Conservation (phyloP, 192 early-diverging fungal genomes). For the Rhizophagus sp. region DNA sequence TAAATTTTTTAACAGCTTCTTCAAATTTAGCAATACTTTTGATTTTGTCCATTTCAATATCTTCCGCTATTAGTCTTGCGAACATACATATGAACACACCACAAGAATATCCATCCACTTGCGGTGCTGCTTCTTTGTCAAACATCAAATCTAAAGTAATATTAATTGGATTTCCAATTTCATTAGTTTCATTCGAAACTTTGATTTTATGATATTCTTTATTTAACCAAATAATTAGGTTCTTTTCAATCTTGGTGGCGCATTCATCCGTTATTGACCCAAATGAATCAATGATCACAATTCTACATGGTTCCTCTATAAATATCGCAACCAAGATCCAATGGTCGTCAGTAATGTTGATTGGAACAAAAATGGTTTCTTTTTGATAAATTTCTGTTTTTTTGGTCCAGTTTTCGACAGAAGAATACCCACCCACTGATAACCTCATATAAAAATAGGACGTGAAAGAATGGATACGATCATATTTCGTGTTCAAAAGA, state of each 20-base stretch:
- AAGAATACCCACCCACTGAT: background rate
- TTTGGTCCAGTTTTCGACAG: background rate
- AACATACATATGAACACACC: slow-evolving; percentile 1
- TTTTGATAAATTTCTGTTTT: background rate
- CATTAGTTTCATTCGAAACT: no score
- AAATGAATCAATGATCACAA: background rate
- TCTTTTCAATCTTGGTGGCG: no score
- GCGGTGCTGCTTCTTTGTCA: background rate
- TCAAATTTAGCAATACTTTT: no score
- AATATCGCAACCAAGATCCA: background rate
- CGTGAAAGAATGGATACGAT: no score
- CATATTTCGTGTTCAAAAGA: no score
- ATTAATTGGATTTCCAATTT: no score
- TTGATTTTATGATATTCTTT: no score
- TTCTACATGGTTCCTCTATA: background rate
- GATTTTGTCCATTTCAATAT: background rate
- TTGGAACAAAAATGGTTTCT: background rate
- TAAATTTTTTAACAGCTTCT: no score
- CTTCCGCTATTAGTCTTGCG: background rate
- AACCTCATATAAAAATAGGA: no score
- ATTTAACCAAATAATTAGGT: no score
- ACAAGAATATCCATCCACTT: background rate
- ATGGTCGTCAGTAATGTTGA: background rate
- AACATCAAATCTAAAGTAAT: background rate
- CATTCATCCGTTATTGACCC: no score